Evolutionary conservation across 139 green algal species (phyloP), one percentile per base, ranked within the genome.

Genomic region (Pycnococcus provasolii): DNA sequence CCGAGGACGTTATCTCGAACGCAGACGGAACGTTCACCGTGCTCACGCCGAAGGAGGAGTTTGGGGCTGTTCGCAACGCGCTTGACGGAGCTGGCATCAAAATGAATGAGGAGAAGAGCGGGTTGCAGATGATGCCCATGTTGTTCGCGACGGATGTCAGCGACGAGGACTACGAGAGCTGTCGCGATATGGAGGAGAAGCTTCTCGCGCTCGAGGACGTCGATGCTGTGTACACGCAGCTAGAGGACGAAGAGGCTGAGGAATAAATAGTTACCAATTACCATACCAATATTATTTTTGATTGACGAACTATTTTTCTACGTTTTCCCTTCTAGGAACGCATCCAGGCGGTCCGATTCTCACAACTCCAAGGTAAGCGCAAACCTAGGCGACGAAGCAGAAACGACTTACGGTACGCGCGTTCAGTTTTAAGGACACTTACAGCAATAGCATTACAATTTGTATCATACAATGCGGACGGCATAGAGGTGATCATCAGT

Each of bases 131-230:
- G 61, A 77, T 81, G 41, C 71, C 71, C 26, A 9, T 62, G 40
- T 51, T 70, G 3, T 42, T 13, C 37, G 53, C 76, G 66, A 13
- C 60, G n/a, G 77, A 81, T 42, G 43, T 61, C 11, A 51, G 83
- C 50, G 86, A 90, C 57, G 79, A 86, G 5, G 68, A 74, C 1
- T 84, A 84, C 5, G 77, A 76, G 5, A 70, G 74, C n/a, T 94
- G 91, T 67, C 84, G 94, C 72, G 68, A 65, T 11, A 68, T 96
- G 43, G 58, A 91, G 58, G 90, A 96, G 40, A 70, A 72, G 47
- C 70, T 96, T 53, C 68, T 96, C 45, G 88, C 88, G n/a, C 74
- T 96, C 8, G 91, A 95, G 60, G 91, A 96, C 60, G 88, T 96
- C 40, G 90, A 96, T 59, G 82, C 77, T 2, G 89, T 96, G 2